Conservation (phyloP, 352 stramenopile genomes). For the Lagenidium giganteum region DNA sequence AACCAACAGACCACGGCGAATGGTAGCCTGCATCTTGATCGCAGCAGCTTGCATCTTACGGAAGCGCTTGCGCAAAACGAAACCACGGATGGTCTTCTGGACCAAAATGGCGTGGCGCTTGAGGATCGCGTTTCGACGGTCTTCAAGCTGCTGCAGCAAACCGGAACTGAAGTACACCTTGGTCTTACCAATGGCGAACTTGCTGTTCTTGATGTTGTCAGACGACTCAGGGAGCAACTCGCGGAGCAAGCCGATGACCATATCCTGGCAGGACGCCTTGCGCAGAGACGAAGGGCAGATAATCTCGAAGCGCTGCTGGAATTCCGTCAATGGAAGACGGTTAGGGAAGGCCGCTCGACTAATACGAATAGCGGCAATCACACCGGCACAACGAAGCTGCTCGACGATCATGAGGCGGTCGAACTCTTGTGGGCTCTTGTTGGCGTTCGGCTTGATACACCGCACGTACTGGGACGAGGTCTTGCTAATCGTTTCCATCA, state of each 20-base stretch:
- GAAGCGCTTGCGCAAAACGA: constrained; percentile 55
- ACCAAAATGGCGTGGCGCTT: constrained; percentile 71
- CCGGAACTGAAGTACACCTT: constrained; percentile 89
- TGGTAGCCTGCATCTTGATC: constrained; percentile 45
- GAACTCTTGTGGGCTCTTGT: constrained; percentile 79
- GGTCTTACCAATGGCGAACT: constrained; percentile 71
- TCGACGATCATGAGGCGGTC: constrained; percentile 87
- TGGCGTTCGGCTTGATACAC: constrained; percentile 90
- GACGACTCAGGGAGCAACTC: constrained; percentile 59
- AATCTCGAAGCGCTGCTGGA: constrained; percentile 79
- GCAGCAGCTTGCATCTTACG: constrained; percentile 31
- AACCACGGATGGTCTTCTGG: constrained; percentile 67
- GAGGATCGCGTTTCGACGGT: constrained; percentile 68
- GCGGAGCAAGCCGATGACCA: constrained; percentile 75
- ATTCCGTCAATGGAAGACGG: constrained; percentile 87
- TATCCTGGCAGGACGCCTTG: constrained; percentile 40
- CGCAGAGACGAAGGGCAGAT: constrained; percentile 70
- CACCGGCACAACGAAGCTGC: constrained; percentile 85
- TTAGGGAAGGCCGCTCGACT: constrained; percentile 86
- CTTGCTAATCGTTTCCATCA: constrained; percentile 87
- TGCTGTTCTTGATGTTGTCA: constrained; percentile 63
- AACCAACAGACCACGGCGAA: constrained; percentile 28
- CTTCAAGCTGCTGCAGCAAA: constrained; percentile 89
- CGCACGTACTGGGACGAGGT: constrained; percentile 86
- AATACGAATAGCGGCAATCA: constrained; percentile 88